These are phyloP conservation scores for Fusarium guadeloupense DNA, from an alignment of 2,329 filamentous ascomycete genomes.

Conservation along the genomic window DNA sequence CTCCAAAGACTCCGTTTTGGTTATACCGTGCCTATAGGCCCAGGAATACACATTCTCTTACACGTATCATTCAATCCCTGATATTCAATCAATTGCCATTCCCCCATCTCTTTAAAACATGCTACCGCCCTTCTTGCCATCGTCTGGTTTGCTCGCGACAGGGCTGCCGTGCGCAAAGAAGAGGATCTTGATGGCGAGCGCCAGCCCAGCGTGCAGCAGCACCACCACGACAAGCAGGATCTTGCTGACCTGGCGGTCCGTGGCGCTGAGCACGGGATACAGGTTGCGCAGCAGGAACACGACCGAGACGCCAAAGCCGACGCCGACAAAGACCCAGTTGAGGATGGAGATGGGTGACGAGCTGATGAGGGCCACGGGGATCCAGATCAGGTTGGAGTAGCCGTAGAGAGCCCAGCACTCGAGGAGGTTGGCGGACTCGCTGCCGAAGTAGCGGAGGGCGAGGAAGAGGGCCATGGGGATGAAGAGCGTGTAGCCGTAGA, in stretches of 20 bases:
- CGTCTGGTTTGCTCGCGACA: slow-evolving; percentile 52
- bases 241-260: slow-evolving; percentile 91
- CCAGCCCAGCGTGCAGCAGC: slow-evolving; percentile 84
- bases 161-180: slow-evolving; percentile 87
- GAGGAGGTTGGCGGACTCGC: slow-evolving; percentile 89
- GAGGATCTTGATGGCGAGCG: slow-evolving; percentile 93
- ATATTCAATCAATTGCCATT: slow-evolving; percentile 4
- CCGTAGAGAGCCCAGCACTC: slow-evolving; percentile 97
- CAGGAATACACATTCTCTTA: slow-evolving; percentile 28
- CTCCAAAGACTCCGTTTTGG: slow-evolving; percentile 27
- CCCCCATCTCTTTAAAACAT: slow-evolving; percentile 26
- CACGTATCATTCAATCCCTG: slow-evolving; percentile 21
- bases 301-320: slow-evolving; percentile 85
- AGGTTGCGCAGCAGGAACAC: slow-evolving; percentile 86
- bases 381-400: slow-evolving; percentile 97
- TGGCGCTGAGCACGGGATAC: slow-evolving; percentile 91
- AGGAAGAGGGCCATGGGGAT: slow-evolving; percentile 88
- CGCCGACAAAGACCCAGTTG: slow-evolving; percentile 92
- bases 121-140: slow-evolving; percentile 31
- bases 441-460: slow-evolving; percentile 93
- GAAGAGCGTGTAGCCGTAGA: slow-evolving; percentile 94
- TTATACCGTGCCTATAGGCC: slow-evolving; percentile 3
- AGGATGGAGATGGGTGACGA: slow-evolving; percentile 87
- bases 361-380: slow-evolving; percentile 89
- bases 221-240: slow-evolving; percentile 85